Base-by-base conservation (phyloP, 108 stramenopile genomes). In the Pseudonitzschia delicatissima region DNA sequence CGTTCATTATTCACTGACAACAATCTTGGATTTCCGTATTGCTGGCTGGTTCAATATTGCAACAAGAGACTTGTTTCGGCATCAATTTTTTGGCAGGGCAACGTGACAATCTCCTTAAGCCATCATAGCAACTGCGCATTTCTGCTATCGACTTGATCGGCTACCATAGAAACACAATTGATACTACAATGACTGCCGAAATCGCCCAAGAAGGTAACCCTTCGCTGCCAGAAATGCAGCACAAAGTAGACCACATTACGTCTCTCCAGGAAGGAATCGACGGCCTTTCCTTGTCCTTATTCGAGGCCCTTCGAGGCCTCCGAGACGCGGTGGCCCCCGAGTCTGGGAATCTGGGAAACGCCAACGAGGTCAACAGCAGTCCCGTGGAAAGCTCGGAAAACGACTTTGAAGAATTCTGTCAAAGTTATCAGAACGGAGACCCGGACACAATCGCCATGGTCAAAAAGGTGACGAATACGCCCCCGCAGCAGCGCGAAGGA, bases 251-350 rank as follows among this genome's bases (percentile, higher is more conserved):
- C 74, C 86, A 77, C 57, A 82, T 93, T 20, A 87, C 92, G 15
- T 83, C 82, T 20, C 76, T 93, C 39, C 92, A 93, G 71, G 92
- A 93, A 71, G 83, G 76, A 50, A 84, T 93, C 32, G 82, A 73
- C 74, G 74, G 83, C 36, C 80, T 94, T 6, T 87, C 90, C 20
- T 75, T 94, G 26, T 83, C 90, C 39, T 82, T 94, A 66, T 94
- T 94, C 69, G 93, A 94, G 68, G 93, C 90, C 15, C 68, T 94
- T 32, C 80, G 93, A n/a, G 83, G 85, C 5, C 74, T 91, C 12
- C 85, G 93, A 20, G 90, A 94, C 66, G 88, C 93, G 9, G 86
- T 90, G 0, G 88, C 87, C 4, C 85, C 92, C 18, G 82, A 87
- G 61, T 91, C 84, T 8, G 80, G 80, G 5, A 85, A 85, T 51